Evolutionary conservation across 768 basidiomycete genomes (phyloP), one percentile per base, ranked within the genome.

Genomic region (Termitomyces sp.): DNA sequence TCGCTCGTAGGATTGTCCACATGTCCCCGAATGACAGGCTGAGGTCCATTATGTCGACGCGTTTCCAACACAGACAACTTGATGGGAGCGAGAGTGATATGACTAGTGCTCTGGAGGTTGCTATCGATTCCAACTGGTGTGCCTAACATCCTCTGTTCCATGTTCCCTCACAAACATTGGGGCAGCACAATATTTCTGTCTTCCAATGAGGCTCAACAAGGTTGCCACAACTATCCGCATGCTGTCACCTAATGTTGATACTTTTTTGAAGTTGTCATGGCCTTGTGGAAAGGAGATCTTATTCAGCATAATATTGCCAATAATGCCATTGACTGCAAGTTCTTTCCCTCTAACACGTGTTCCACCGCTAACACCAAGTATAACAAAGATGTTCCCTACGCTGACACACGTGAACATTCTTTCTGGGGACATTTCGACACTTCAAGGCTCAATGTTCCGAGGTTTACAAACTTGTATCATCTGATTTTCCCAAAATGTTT

Each of bases 61-160:
- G 95, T 4, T 94, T 85, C 71, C 79, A 80, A 57, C 85, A 90
- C 65, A 72, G 75, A 41, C 86, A 92, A 67, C 66, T 76, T 36
- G 91, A 96, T 66, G 93, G 90, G 0, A 91, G 91, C 56, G 71
- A 75, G 47, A 91, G 89, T 58, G 87, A 86, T 44, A 80, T 85
- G 63, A 76, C 83, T 5, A 92, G 89, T 64, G 87, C 89, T 8
- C 75, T 97, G 44, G 95, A 98, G 69, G 75, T 87, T 69, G 94
- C 95, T n/a, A 91, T 96, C 60, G 95, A 98, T 70, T 83, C 91
- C 54, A 85, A 93, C 64, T 92, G 93, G 92, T 93, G 65, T 22
- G 62, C 39, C 66, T 15, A 22, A 12, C 20, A 16, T 36, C 26
- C 12, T 24, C 12, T 28, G 56, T 54, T 12, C n/a, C 12, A 52